Evolutionary conservation across 805 yeast species (phyloP), one percentile per base, ranked within the genome.

Genomic region (Candida koratica): DNA sequence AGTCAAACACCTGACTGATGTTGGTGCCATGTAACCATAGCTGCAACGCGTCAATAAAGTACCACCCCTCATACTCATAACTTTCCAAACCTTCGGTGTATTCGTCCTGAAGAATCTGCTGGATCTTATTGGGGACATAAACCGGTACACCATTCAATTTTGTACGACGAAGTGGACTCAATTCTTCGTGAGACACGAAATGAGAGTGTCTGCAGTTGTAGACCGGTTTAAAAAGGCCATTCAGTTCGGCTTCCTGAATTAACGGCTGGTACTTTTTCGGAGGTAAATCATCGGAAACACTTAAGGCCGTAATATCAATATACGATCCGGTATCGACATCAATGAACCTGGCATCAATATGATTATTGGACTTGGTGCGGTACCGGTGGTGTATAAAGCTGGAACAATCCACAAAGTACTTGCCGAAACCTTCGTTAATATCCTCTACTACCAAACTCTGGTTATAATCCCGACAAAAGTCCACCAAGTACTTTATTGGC

Each of bases 301-400:
- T 38, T 34, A 41, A 38, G 3, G 42, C 47, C 4, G 44, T 41
- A 19, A 44, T 44, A 29, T 44, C 47, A 34, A 79, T 63, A 46
- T 75, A 79, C 4, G 69, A 47, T 4, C 84, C 84, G 1, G 79
- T 69, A 32, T 71, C 71, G 6, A 69, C 62, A 48, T 79, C 84
- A 36, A 79, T 74, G 48, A 79, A 74, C 42, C 82, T 66, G 9
- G 78, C 61, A 39, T 58, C 63, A 24, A 56, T 55, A 37, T 52
- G 55, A 38, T 56, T 58, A 13, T 45, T 42, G 9, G 39, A 42
- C 2, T 51, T 41, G 10, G 43, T 46, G 19, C 46, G 46, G 13
- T 60, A 41, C 36, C 58, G 49, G 27, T 41, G 42, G 27, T 55
- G 59, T 17, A 60, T 37, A 39, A 44, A 60, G 0, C 63, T 54